Evolutionary conservation across 163 green algal genomes (phyloP).

Genomic region (Scenedesmus sp.): DNA sequence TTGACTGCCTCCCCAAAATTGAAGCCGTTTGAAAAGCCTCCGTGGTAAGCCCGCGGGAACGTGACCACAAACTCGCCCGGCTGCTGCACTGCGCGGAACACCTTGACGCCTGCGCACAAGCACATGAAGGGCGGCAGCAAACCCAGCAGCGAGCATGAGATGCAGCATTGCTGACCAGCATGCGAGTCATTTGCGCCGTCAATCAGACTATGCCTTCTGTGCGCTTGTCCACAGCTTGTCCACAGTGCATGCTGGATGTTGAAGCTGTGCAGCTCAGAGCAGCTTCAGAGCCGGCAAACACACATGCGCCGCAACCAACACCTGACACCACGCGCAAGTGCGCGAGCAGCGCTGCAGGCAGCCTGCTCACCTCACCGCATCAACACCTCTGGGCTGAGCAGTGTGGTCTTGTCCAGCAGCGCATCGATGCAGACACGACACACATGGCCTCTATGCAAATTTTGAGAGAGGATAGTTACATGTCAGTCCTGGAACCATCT

Average conservation of each 20-base stretch:
- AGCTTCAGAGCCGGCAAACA: too few species aligned
- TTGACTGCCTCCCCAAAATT: slow-evolving; percentile 93
- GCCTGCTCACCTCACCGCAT: slow-evolving; percentile 55
- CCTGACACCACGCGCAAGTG: too few species aligned
- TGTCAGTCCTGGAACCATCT: too few species aligned
- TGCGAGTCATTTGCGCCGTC: not conserved
- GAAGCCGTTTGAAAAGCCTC: slow-evolving; percentile 85
- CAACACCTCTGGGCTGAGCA: slow-evolving; percentile 70
- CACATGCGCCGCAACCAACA: too few species aligned
- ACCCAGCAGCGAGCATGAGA: not conserved
- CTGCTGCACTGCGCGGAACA: slow-evolving; percentile 80
- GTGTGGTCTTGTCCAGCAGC: slow-evolving; percentile 76
- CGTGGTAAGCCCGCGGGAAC: slow-evolving; percentile 90
- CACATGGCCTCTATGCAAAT: too few species aligned
- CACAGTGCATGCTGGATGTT: too few species aligned
- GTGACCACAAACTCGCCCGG: slow-evolving; percentile 89
- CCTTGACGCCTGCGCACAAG: slow-evolving; percentile 62
- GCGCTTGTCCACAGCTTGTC: too few species aligned
- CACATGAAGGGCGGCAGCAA: not conserved
- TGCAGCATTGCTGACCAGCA: not conserved
- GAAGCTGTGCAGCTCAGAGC: too few species aligned
- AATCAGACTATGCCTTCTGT: too few species aligned
- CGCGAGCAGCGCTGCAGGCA: too few species aligned
- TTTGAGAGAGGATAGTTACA: too few species aligned
- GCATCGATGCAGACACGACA: slow-evolving; percentile 25